Evolutionary conservation across 2,329 filamentous ascomycete genomes (phyloP), one percentile per base, ranked within the genome.

Genomic region (Aspergillus sp.): DNA sequence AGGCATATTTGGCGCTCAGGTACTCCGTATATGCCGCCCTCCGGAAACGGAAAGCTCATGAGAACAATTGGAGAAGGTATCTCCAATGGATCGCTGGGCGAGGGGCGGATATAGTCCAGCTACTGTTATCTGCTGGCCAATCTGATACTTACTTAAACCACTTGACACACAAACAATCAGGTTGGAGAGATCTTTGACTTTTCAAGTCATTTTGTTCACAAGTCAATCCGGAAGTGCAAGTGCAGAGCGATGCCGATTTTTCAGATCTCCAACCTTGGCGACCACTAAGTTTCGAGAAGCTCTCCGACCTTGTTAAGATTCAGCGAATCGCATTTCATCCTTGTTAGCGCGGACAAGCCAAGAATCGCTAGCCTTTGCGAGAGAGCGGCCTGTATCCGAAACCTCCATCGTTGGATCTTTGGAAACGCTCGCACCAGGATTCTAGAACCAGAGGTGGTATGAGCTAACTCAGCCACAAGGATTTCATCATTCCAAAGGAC

Each of bases 221-320:
- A 49, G 59, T 60, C 60, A 62, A 52, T 62, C 54, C 49, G 47
- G 60, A 59, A 34, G 57, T 41, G 9, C 11, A 41, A 41, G 31
- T 38, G 31, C 31, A 38, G 5, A 41, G 34, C 15, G 11, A 41
- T 41, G 34, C 48, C 54, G 53, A 61, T 57, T 64, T 57, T 51
- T 49, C 43, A 55, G 65, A 66, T 67, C 65, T 63, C 62, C 57
- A 47, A 52, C 60, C 64, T 66, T 68, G 64, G 64, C 64, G 51
- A 61, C 58, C 55, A 60, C 55, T 54, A 57, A 57, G 45, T 57
- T 17, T 43, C 22, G 41, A 60, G 57, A 60, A 62, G 52, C 60
- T 64, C 62, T 57, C 54, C 54, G 52, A 46, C 47, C 53, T 7
- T 53, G 45, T 46, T 59, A 61, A 60, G 64, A 52, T 50, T 57